Conservation (phyloP, 2,329 filamentous ascomycete species). For the Beauveria sp. region DNA sequence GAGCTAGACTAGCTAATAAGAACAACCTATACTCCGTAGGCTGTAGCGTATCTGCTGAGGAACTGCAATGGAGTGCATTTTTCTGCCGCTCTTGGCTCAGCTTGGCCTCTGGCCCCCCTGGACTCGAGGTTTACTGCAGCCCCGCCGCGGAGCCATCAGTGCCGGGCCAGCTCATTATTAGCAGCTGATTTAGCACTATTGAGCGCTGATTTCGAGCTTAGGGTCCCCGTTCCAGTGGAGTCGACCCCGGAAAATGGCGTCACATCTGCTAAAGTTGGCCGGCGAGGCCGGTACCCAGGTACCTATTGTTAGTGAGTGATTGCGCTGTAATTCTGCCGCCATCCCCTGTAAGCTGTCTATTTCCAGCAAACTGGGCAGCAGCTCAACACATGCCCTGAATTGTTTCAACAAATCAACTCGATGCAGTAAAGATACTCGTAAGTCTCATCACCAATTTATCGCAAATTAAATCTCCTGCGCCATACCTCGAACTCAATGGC, state of each 20-base stretch:
- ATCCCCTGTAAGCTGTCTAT: background rate
- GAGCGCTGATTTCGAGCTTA: background rate
- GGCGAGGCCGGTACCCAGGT: no score
- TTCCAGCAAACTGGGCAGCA: background rate
- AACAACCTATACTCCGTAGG: no score
- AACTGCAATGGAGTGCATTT: no score
- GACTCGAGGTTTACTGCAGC: no score
- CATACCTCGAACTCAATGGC: background rate
- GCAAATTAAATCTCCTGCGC: background rate
- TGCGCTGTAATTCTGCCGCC: background rate
- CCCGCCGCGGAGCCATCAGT: no score
- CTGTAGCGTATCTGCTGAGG: no score
- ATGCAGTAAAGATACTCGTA: no score
- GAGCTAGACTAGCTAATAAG: no score
- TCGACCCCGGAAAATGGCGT: constrained; percentile 8
- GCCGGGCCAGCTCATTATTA: no score
- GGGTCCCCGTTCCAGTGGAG: background rate
- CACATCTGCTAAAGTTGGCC: background rate
- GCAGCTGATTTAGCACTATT: background rate
- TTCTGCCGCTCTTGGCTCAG: no score
- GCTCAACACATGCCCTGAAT: background rate
- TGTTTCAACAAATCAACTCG: background rate
- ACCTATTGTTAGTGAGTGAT: background rate
- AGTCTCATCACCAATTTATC: background rate
- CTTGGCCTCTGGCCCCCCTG: no score